These are phyloP conservation scores for Ogataea minuta DNA, from an alignment of 805 yeast species.

Conservation along the genomic window DNA sequence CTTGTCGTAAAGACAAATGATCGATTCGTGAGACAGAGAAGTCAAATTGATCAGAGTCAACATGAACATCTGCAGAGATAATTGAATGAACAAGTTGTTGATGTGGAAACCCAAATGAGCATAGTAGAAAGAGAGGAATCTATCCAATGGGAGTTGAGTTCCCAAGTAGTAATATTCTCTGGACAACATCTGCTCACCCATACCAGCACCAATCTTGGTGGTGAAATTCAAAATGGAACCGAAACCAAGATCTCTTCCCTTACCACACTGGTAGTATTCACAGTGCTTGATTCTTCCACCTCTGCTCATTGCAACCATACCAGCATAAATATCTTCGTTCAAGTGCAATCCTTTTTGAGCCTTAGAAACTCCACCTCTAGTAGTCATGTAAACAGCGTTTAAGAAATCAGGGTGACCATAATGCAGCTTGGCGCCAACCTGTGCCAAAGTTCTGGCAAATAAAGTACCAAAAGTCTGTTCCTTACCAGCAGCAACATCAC, in stretches of 20 bases:
- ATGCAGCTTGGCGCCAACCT: constrained; percentile 82
- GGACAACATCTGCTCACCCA: constrained; percentile 88
- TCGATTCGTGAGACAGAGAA: constrained; percentile 69
- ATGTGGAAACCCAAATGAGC: constrained; percentile 88
- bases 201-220: constrained; percentile 88
- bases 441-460: constrained; percentile 79
- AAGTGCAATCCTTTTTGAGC: constrained; percentile 84
- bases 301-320: constrained; percentile 78
- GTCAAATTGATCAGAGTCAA: constrained; percentile 69
- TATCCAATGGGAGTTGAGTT: constrained; percentile 74
- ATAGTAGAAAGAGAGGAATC: constrained; percentile 79
- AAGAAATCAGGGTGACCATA: constrained; percentile 89
- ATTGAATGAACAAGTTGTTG: constrained; percentile 73
- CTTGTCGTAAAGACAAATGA: constrained; percentile 64
- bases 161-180: constrained; percentile 82
- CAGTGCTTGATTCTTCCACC: constrained; percentile 89
- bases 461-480: constrained; percentile 87
- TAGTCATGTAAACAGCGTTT: constrained; percentile 71
- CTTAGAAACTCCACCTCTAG: constrained; percentile 86
- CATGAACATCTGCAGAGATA: constrained; percentile 71
- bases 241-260: constrained; percentile 86
- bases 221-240: constrained; percentile 84
- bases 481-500: constrained; percentile 89
- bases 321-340: constrained; percentile 87
- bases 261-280: constrained; percentile 87